Evolutionary conservation across 2,329 filamentous ascomycete genomes (phyloP).

Genomic region (Colletotrichum tabaci): DNA sequence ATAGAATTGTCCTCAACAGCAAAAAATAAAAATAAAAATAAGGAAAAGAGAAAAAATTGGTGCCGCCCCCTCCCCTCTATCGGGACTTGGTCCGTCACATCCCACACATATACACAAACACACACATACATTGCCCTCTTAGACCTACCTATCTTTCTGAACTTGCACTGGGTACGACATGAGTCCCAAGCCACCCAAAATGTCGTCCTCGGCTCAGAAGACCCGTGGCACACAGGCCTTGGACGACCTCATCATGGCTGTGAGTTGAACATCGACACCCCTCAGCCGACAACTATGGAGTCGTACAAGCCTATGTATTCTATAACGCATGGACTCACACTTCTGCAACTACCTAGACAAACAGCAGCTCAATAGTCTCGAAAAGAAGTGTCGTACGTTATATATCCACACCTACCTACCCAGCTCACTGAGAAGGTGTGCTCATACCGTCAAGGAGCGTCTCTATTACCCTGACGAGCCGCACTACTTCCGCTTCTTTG

Average conservation of each 20-base stretch:
- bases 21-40: conserved; percentile 3
- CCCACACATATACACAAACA: not conserved
- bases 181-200: conserved; percentile 4
- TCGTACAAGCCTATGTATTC: not conserved
- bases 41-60: not conserved
- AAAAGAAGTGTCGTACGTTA: conserved; percentile 86
- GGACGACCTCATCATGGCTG: conserved; percentile 71
- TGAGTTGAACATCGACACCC: conserved; percentile 51
- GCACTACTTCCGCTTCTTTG: conserved; percentile 91
- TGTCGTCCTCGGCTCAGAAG: conserved; percentile 20
- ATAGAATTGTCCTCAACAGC: not conserved
- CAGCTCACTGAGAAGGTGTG: not conserved
- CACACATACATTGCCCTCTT: not conserved
- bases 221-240: conserved; percentile 34
- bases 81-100: not conserved
- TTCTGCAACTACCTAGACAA: conserved; percentile 71
- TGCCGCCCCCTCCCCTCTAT: not conserved
- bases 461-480: conserved; percentile 84
- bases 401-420: not conserved
- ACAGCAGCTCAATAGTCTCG: conserved; percentile 92
- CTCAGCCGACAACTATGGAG: not conserved
- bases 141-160: not conserved
- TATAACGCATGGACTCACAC: conserved; percentile 29
- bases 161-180: not conserved
- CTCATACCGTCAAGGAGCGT: conserved; percentile 54